Conservation (phyloP, 257 asterid genomes). For the Thymus quinquecostatus region DNA sequence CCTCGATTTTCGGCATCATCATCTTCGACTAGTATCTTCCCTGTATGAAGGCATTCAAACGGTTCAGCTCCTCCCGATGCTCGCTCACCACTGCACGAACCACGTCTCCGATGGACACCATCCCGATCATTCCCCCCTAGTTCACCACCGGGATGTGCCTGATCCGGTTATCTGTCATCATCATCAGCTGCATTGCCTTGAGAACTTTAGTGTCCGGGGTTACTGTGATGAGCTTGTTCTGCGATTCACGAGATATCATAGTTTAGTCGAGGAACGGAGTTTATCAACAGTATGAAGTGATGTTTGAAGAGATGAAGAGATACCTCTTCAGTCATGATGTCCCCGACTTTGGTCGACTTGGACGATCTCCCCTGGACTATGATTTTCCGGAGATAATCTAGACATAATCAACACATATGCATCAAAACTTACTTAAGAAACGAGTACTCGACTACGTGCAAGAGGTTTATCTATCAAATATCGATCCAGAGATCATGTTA, state of each 20-base stretch:
- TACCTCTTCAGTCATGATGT: constrained; percentile 99
- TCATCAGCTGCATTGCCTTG: constrained; percentile 86
- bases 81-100: constrained; percentile 94
- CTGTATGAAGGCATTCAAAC: constrained; percentile 80
- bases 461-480: not conserved
- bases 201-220: constrained; percentile 84
- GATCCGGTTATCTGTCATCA: constrained; percentile 86
- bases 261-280: constrained; percentile 21
- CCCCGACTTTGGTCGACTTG: constrained; percentile 94
- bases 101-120: constrained; percentile 96
- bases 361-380: constrained; percentile 96
- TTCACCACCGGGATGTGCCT: constrained; percentile 88
- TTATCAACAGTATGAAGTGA: not conserved
- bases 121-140: constrained; percentile 74
- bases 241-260: constrained; percentile 34
- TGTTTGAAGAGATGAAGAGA: not conserved
- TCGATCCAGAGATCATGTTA: not conserved
- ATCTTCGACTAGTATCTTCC: constrained; percentile 72
- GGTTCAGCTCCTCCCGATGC: constrained; percentile 81
- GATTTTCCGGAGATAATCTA: constrained; percentile 96
- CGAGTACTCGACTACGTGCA: not conserved
- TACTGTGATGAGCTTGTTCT: constrained; percentile 91
- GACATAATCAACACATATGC: constrained; percentile 20
- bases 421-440: not conserved
- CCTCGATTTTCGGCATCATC: constrained; percentile 39